Conservation (phyloP, 352 stramenopile species). For the Pythium catenulatum region DNA sequence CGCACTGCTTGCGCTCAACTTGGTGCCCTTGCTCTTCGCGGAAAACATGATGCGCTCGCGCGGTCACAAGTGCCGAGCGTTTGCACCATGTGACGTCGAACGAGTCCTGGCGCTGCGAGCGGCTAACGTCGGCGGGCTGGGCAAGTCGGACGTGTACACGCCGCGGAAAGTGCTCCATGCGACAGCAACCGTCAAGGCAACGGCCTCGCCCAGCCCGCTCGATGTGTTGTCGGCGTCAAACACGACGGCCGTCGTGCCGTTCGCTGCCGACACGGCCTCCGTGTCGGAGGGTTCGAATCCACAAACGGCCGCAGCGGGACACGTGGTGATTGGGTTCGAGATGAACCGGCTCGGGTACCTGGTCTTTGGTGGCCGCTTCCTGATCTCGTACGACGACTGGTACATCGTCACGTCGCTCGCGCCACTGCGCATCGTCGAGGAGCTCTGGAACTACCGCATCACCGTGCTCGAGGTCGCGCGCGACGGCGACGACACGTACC, state of each 20-base stretch:
- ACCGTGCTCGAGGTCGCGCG: not conserved
- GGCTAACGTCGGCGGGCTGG: slow-evolving; percentile 59
- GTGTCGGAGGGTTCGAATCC: too few species aligned
- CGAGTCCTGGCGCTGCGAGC: slow-evolving; percentile 48
- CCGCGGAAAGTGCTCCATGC: too few species aligned
- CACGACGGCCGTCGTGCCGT: not conserved
- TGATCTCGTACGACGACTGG: slow-evolving; percentile 47
- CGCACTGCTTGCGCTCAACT: slow-evolving; percentile 47
- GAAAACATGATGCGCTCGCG: slow-evolving; percentile 34
- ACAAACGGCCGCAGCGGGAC: not conserved
- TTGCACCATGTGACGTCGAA: slow-evolving; percentile 40
- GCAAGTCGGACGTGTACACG: slow-evolving; percentile 6
- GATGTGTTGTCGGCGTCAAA: too few species aligned
- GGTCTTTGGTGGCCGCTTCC: slow-evolving; percentile 27
- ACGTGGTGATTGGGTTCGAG: slow-evolving; percentile 29
- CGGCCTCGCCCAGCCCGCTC: not conserved
- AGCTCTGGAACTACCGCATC: slow-evolving; percentile 47
- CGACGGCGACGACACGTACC: not conserved
- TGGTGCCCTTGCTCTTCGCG: slow-evolving; percentile 40
- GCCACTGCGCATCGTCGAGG: slow-evolving; percentile 18
- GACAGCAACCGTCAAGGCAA: not conserved
- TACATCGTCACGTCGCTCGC: slow-evolving; percentile 23
- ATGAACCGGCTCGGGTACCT: slow-evolving; percentile 37
- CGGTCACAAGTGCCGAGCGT: not conserved
- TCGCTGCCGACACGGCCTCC: too few species aligned